Evolutionary conservation across 768 basidiomycete genomes (phyloP).

Genomic region (Tephrocybe rancida): DNA sequence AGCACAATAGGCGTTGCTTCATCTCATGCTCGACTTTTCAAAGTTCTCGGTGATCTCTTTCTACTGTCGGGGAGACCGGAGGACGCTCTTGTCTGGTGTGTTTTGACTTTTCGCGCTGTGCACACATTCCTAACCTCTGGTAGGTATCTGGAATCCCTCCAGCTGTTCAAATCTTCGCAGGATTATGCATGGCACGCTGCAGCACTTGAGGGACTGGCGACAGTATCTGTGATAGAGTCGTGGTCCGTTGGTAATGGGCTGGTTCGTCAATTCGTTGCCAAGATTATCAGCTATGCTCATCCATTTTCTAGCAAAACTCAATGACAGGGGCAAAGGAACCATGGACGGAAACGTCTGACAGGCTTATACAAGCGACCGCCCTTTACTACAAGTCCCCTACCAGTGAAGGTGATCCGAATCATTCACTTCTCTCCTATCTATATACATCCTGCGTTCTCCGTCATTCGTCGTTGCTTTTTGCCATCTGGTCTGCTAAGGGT

Average conservation of each 20-base stretch:
- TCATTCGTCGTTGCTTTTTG: conserved; percentile 73
- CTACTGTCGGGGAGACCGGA: conserved; percentile 83
- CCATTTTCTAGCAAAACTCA: conserved; percentile 52
- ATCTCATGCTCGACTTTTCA: conserved; percentile 84
- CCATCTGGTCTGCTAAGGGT: conserved; percentile 85
- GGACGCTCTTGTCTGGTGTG: conserved; percentile 82
- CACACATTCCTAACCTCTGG: conserved; percentile 10
- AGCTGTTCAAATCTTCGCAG: conserved; percentile 69
- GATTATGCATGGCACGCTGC: conserved; percentile 92
- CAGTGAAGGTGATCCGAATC: conserved; percentile 57
- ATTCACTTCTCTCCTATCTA: conserved; percentile 66
- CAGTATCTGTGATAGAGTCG: conserved; percentile 76
- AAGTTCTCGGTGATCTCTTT: conserved; percentile 88
- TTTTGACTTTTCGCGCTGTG: neutral
- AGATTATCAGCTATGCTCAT: conserved; percentile 8
- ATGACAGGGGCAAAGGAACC: conserved; percentile 58
- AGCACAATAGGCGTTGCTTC: conserved; percentile 68
- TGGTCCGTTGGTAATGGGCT: conserved; percentile 79
- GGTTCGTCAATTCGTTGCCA: conserved; percentile 45
- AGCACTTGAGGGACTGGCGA: conserved; percentile 83
- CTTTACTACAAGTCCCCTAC: conserved; percentile 65
- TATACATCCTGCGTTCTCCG: conserved; percentile 71
- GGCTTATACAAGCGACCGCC: conserved; percentile 61
- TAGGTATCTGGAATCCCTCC: conserved; percentile 88
- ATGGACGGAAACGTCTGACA: conserved; percentile 80